phyloP scores from a whole-genome alignment of 2,329 filamentous ascomycete genomes.

The Botryotinia convoluta region DNA sequence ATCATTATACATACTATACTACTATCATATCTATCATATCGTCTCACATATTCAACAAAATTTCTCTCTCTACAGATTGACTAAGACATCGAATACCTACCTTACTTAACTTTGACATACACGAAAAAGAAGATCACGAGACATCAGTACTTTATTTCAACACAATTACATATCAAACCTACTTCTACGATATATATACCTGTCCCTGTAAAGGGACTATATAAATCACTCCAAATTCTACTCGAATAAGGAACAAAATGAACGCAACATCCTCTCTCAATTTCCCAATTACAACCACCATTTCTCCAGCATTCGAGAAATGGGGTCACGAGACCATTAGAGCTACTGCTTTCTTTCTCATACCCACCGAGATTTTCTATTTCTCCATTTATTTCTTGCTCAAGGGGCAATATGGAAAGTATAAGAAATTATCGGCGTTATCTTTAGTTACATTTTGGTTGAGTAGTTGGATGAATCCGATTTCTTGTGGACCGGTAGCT shows the following conservation, averaged over 20 bases:
- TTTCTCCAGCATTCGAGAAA: constrained; percentile 30
- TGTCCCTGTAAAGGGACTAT: background rate
- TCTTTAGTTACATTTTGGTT: constrained; percentile 34
- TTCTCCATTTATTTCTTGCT: constrained; percentile 38
- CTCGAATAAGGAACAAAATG: constrained; percentile 25
- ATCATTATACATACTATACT: background rate
- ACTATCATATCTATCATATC: background rate
- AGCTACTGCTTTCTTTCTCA: constrained; percentile 32
- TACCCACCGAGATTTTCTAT: constrained; percentile 36
- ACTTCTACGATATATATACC: background rate
- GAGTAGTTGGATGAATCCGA: constrained; percentile 34
- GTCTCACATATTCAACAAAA: background rate
- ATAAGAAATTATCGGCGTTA: constrained; percentile 30
- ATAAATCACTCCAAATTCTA: background rate
- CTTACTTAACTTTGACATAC: background rate
- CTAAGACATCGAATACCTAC: background rate
- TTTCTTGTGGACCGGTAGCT: constrained; percentile 37
- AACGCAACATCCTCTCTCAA: constrained; percentile 29
- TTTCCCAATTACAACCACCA: constrained; percentile 23
- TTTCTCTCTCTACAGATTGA: background rate
- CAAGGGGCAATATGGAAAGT: constrained; percentile 30
- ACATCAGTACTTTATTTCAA: background rate
- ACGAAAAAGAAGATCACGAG: background rate
- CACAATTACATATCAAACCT: background rate
- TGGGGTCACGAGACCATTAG: constrained; percentile 33